Evolutionary conservation across 169 alveolate genomes (phyloP).

Genomic region (Plasmodium gaboni): DNA sequence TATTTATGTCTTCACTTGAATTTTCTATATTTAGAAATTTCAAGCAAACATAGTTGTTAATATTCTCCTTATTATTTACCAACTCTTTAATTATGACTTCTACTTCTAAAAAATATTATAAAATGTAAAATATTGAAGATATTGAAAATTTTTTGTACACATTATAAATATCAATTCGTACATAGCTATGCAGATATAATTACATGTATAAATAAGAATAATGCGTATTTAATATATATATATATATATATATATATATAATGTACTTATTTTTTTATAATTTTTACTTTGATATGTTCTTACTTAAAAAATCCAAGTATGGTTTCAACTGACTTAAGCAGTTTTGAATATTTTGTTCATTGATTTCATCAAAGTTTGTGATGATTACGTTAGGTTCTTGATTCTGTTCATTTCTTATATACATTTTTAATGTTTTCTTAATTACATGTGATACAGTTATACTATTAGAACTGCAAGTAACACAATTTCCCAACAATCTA

Average conservation of each 20-base stretch:
- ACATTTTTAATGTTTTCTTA: slow-evolving; percentile 80
- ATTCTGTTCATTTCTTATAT: slow-evolving; percentile 73
- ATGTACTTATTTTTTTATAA: neutral
- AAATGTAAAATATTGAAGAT: neutral
- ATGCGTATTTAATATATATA: neutral
- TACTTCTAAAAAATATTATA: slow-evolving; percentile 21
- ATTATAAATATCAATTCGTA: neutral
- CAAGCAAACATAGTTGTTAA: slow-evolving; percentile 56
- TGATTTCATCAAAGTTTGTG: slow-evolving; percentile 77
- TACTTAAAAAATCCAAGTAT: slow-evolving; percentile 73
- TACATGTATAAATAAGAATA: neutral
- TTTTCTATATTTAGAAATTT: slow-evolving; percentile 32
- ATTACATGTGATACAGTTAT: slow-evolving; percentile 83
- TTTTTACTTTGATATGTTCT: slow-evolving; percentile 1
- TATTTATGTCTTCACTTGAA: slow-evolving; percentile 30
- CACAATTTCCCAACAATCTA: slow-evolving; percentile 82
- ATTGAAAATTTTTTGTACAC: neutral
- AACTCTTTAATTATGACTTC: slow-evolving; percentile 48
- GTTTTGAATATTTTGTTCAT: slow-evolving; percentile 67
- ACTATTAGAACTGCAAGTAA: slow-evolving; percentile 82
- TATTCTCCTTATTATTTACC: slow-evolving; percentile 57
- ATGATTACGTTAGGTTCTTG: slow-evolving; percentile 81
- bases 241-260: neutral
- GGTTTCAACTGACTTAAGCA: slow-evolving; percentile 60
- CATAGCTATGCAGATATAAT: neutral